A percentile compares a stretch with the other conserved stretches of the same genome.
Conservation (phyloP, 2,329 filamentous ascomycete genomes). For the Talaromyces sp. region DNA sequence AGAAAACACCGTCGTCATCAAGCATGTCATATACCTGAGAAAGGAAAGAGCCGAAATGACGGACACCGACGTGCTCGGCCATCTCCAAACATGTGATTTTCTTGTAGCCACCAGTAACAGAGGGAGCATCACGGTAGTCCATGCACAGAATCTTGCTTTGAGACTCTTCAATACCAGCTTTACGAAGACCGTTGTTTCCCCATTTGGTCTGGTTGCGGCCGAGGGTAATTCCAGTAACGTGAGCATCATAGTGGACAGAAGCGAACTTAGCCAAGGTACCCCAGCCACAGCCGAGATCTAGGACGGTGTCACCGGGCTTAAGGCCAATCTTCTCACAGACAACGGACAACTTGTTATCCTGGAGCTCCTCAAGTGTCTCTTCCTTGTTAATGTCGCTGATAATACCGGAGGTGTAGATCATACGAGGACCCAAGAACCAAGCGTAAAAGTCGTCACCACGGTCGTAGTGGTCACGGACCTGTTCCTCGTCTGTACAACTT, state of each 20-base stretch:
- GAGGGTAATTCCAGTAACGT: constrained; percentile 85
- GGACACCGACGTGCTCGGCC: constrained; percentile 96
- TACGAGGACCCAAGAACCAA: constrained; percentile 96
- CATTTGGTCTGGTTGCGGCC: constrained; percentile 95
- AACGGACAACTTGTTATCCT: constrained; percentile 94
- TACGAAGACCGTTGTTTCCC: constrained; percentile 87
- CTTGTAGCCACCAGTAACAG: constrained; percentile 74
- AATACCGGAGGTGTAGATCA: constrained; percentile 97
- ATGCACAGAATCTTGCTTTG: constrained; percentile 92
- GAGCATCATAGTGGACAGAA: constrained; percentile 83
- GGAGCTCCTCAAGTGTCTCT: constrained; percentile 88
- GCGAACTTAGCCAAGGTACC: constrained; percentile 93
- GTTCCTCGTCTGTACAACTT: constrained; percentile 74
- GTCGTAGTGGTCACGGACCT: constrained; percentile 97
- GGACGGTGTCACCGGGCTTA: constrained; percentile 73
- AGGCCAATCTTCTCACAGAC: constrained; percentile 95
- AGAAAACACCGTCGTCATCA: constrained; percentile 92
- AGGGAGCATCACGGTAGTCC: constrained; percentile 93
- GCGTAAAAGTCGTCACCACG: constrained; percentile 97
- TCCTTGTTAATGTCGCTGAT: constrained; percentile 84
- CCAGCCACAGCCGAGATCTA: constrained; percentile 98
- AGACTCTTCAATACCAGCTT: constrained; percentile 74
- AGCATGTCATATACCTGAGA: constrained; percentile 92
- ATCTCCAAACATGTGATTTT: constrained; percentile 98
- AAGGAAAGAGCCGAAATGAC: constrained; percentile 77